Evolutionary conservation across 768 basidiomycete species (phyloP), one percentile per base, ranked within the genome.

Genomic region (Cantharellus anzutake): DNA sequence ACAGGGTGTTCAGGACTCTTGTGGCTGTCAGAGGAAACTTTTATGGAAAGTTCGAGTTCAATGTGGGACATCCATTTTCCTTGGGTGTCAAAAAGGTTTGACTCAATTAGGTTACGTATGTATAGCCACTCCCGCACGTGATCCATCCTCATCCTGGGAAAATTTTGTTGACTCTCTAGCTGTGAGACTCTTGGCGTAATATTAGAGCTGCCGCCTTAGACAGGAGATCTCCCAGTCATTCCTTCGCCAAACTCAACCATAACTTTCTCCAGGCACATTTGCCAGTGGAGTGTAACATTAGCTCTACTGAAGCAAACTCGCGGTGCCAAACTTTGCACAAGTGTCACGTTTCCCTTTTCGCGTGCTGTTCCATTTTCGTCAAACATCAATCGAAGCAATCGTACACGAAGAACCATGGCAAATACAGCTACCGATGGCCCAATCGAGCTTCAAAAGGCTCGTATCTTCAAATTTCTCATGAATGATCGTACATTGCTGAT

Each of bases 391-490:
- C 44, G 29, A 48, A 11, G 11, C 29, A 11, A 48, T 29, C 29
- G 29, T 29, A 48, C 11, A 29, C 44, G 11, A 29, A 29, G 14
- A 11, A 55, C 11, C 52, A 55, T 55, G 52, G 52, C 52, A 37
- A 55, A 55, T 55, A 11, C 42, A 16, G 56, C 56, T 58, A 38
- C 48, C 3, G 63, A 63, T n/a, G 64, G 63, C 38, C 63, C 64
- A 41, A 64, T 64, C 40, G 64, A 64, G 51, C 63, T 64, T 20
- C 61, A 63, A 42, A 64, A 64, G 63, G 64, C 62, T 38, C 52
- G 44, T 41, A 16, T n/a, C 44, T 58, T 5, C 57, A 11, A 29
- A 48, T 29, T 48, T 48, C 29, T 29, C 44, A 48, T 11, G 44
- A 48, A 48, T 48, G 29, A 11, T 11, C 44, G 29, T 35, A 29